Percentiles rank a stretch among this genome's conserved stretches.
Conservation (phyloP, 2,329 filamentous ascomycete species). For the Macrophomina tecta region DNA sequence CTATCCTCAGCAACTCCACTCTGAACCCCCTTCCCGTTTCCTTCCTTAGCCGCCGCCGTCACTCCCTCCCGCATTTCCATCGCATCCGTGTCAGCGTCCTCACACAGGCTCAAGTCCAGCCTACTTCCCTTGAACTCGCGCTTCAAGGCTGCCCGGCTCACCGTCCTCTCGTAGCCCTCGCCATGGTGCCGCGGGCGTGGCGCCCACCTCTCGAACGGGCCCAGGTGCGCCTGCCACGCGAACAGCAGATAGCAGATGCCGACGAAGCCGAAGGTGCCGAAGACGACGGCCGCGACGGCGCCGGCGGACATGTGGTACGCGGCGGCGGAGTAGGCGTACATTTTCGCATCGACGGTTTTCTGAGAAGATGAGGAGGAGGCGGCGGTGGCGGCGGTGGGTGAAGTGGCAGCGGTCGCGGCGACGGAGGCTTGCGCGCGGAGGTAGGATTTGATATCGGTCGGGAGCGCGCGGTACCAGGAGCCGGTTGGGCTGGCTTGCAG, state of each 20-base stretch:
- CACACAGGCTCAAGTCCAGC: slow-evolving; percentile 2
- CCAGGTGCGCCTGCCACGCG: slow-evolving; percentile 6
- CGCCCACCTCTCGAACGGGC: neutral
- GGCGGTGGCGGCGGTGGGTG: neutral
- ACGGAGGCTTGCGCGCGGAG: slow-evolving; percentile 34
- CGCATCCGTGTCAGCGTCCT: neutral
- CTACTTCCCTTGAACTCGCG: slow-evolving; percentile 19
- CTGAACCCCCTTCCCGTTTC: neutral
- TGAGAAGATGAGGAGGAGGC: slow-evolving; percentile 25
- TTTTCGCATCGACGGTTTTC: neutral
- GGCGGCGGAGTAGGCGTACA: neutral
- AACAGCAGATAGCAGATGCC: neutral
- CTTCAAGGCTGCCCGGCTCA: neutral
- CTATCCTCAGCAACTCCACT: neutral
- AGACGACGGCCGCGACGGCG: neutral
- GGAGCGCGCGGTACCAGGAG: slow-evolving; percentile 53
- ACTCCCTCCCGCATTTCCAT: neutral
- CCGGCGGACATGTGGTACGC: neutral
- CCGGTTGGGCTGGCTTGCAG: slow-evolving; percentile 40
- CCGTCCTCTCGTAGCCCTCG: slow-evolving; percentile 1
- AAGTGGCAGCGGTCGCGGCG: neutral
- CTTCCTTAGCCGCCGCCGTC: neutral
- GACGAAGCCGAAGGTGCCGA: slow-evolving; percentile 25
- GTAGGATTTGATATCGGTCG: slow-evolving; percentile 51
- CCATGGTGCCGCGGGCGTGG: neutral